Base-by-base conservation (phyloP, 2,329 filamentous ascomycete genomes). In the Hymenoscyphus fructigenus region DNA sequence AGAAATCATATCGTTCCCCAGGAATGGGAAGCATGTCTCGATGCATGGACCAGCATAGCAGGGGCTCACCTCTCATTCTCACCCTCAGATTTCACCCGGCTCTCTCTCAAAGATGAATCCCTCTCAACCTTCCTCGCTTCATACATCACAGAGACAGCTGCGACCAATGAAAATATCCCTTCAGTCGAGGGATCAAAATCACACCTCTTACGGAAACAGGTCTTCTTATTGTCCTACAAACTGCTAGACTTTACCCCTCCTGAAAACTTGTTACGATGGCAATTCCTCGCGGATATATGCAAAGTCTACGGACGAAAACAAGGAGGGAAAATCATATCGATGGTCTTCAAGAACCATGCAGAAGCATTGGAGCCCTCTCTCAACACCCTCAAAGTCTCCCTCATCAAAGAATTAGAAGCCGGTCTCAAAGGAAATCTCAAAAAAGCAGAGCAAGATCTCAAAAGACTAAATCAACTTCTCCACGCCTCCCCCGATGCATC, bases 11-110 rank as follows among this genome's bases (percentile, higher is more conserved):
- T 97, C 66, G 81, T 83, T 47, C 79, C 87, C 3, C 79, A 83
- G 60, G 91, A 97, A 78, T 97, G 93, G 93, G 83, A 89, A 69
- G 82, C 85, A 36, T 92, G 90, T 75, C 79, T 96, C 57, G 85
- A 90, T 68, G 88, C 91, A 41, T 97, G 92, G 92, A 79, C 88
- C 20, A 80, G 85, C 12, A 82, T 97, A 6, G 79, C 86, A 6
- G 83, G 88, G 61, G 83, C 88, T 2, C 85, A 93, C 68, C 77
- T 95, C 34, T 81, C 84, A 15, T 78, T 90, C 0, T 72, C 84
- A 0, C 81, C 86, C 6, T 73, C 81, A 1, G 79, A 86, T 0
- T 90, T 95, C 67, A 69, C 75, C 57, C 74, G 76, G 41, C 76
- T 78, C 29, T 80, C 85, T 9, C 69, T 77, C 2, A 82, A 84